Evolutionary conservation across 768 basidiomycete genomes (phyloP).

Genomic region (Mycena rebaudengoi): DNA sequence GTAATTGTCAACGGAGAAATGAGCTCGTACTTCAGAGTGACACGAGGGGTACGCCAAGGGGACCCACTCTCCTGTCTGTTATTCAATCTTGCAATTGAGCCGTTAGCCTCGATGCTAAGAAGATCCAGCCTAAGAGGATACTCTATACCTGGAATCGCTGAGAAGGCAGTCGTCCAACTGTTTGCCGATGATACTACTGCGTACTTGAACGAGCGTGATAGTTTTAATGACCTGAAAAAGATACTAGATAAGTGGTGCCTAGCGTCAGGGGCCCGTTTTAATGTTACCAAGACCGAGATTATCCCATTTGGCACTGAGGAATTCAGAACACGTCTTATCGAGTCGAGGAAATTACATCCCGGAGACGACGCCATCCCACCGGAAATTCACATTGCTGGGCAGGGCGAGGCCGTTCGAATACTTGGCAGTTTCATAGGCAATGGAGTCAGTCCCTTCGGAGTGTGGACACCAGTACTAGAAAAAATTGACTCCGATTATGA

Average conservation of each 20-base stretch:
- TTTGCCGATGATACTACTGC: not conserved
- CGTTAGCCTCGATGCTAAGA: constrained; percentile 29
- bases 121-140: constrained; percentile 22
- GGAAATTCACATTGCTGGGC: not conserved
- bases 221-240: constrained; percentile 27
- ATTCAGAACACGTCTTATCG: constrained; percentile 13
- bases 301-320: constrained; percentile 31
- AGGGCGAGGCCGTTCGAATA: not conserved
- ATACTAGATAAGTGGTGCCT: constrained; percentile 32
- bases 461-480: constrained; percentile 27
- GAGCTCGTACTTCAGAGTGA: constrained; percentile 26
- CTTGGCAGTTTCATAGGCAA: not conserved
- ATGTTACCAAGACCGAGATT: constrained; percentile 36
- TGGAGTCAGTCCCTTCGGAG: not conserved
- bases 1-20: constrained; percentile 35
- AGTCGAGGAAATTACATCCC: not conserved
- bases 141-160: constrained; percentile 6
- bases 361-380: constrained; percentile 12
- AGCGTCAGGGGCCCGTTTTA: constrained; percentile 36
- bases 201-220: not conserved
- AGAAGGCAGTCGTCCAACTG: not conserved
- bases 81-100: too few relatives aligned
- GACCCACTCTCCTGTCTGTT: too few relatives aligned
- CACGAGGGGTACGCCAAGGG: constrained; percentile 39
- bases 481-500: not conserved